A percentile compares a stretch with the other conserved stretches of the same genome.
Conservation (phyloP, 768 basidiomycete genomes). For the Phlegmacium glaucopus region DNA sequence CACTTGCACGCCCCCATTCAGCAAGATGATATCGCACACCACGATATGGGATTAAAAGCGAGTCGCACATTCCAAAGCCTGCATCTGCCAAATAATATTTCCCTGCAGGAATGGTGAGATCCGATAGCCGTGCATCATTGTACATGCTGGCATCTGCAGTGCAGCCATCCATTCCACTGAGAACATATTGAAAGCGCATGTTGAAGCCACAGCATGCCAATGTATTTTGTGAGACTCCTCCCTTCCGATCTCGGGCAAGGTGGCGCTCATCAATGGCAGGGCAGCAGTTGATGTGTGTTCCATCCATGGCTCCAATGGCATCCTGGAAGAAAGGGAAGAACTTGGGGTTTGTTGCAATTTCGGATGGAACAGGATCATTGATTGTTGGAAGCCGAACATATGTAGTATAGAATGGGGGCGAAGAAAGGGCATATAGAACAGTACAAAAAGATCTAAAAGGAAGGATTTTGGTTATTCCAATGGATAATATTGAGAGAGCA, state of each 20-base stretch:
- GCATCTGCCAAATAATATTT: constrained; percentile 28
- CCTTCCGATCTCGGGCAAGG: constrained; percentile 22
- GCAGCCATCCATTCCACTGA: constrained; percentile 39
- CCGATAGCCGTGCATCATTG: constrained; percentile 20
- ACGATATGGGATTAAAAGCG: constrained; percentile 34
- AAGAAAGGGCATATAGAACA: constrained; percentile 22
- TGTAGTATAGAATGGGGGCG: constrained; percentile 21
- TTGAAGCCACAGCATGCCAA: constrained; percentile 32
- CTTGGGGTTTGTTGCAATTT: constrained; percentile 23
- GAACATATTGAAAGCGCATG: constrained; percentile 33
- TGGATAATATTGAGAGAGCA: background rate
- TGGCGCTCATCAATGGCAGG: constrained; percentile 13
- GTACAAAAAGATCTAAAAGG: constrained; percentile 22
- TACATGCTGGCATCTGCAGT: constrained; percentile 32
- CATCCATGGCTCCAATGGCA: constrained; percentile 32
- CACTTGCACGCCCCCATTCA: constrained; percentile 27
- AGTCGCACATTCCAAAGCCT: constrained; percentile 29
- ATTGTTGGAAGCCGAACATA: constrained; percentile 16
- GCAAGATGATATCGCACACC: constrained; percentile 34
- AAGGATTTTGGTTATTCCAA: background rate
- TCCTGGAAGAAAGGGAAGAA: constrained; percentile 29
- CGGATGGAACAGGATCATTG: background rate
- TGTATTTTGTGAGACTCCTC: constrained; percentile 28
- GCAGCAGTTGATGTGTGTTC: constrained; percentile 25
- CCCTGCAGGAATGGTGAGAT: constrained; percentile 28